Conservation (phyloP, 2,329 filamentous ascomycete species). For the Cordyceps fumosorosea region DNA sequence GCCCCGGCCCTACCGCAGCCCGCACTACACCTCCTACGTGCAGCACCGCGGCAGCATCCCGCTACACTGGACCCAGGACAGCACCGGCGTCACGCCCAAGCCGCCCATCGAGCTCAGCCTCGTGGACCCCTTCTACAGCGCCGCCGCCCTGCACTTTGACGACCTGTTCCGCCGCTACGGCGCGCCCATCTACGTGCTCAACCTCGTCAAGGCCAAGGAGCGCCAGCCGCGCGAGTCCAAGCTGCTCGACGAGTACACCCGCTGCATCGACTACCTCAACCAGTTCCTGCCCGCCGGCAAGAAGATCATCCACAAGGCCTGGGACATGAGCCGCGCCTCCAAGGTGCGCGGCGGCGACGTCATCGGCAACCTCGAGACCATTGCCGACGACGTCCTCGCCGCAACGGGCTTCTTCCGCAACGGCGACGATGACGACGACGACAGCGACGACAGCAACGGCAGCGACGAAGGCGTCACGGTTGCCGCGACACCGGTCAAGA, state of each 20-base stretch:
- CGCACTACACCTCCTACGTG: constrained; percentile 91
- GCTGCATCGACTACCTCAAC: constrained; percentile 85
- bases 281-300: constrained; percentile 80
- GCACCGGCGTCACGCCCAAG: constrained; percentile 88
- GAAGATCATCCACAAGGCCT: constrained; percentile 88
- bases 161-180: constrained; percentile 91
- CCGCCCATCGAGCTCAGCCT: constrained; percentile 93
- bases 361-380: constrained; percentile 81
- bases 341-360: constrained; percentile 92
- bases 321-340: constrained; percentile 95
- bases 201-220: constrained; percentile 85
- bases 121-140: constrained; percentile 92
- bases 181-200: constrained; percentile 83
- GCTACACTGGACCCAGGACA: constrained; percentile 95
- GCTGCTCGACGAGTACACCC: constrained; percentile 77
- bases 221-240: constrained; percentile 88
- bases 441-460: constrained; percentile 30
- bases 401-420: constrained; percentile 95
- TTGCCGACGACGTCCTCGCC: constrained; percentile 79
- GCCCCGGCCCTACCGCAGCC: constrained; percentile 76
- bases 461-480: no score
- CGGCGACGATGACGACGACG: constrained; percentile 57
- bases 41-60: constrained; percentile 97
- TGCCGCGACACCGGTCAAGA: no score
- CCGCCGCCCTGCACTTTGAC: constrained; percentile 90